Percentiles rank a stretch among this genome's conserved stretches.
Evolutionary conservation across 2,329 filamentous ascomycete species (phyloP).

Genomic region (Neurospora crassa): DNA sequence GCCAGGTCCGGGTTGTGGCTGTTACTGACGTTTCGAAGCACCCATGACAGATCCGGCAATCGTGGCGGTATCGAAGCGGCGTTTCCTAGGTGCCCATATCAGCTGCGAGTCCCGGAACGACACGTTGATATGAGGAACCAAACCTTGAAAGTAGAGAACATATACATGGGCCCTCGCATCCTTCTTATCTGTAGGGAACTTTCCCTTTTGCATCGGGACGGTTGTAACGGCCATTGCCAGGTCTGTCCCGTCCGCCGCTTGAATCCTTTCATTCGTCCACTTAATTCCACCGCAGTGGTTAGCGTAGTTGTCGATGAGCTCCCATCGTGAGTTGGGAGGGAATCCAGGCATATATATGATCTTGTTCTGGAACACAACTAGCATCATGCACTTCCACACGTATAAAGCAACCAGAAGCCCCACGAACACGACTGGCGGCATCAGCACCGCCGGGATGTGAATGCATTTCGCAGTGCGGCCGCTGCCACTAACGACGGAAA

Average conservation of each 20-base stretch:
- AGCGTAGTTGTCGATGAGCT: conserved; percentile 57
- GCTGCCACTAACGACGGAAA: background rate
- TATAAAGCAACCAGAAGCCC: conserved; percentile 57
- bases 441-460: conserved; percentile 34
- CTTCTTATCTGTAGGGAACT: conserved; percentile 1
- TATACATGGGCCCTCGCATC: conserved; percentile 32
- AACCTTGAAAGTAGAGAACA: conserved; percentile 48
- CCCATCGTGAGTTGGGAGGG: conserved; percentile 58
- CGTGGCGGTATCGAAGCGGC: conserved; percentile 48
- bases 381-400: conserved; percentile 60
- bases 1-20: conserved; percentile 18
- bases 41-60: conserved; percentile 45
- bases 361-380: conserved; percentile 69
- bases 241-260: conserved; percentile 54
- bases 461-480: conserved; percentile 19
- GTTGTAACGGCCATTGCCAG: conserved; percentile 50
- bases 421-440: conserved; percentile 57
- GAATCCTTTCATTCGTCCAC: conserved; percentile 57
- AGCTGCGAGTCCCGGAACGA: conserved; percentile 5
- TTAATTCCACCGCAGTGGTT: conserved; percentile 47
- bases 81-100: conserved; percentile 36
- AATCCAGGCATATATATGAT: conserved; percentile 75
- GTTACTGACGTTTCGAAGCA: conserved; percentile 36
- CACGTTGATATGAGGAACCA: conserved; percentile 1
- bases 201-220: conserved; percentile 19